Evolutionary conservation across 176 grass and related monocot species (phyloP).

Genomic region (Pontederia paniculata): DNA sequence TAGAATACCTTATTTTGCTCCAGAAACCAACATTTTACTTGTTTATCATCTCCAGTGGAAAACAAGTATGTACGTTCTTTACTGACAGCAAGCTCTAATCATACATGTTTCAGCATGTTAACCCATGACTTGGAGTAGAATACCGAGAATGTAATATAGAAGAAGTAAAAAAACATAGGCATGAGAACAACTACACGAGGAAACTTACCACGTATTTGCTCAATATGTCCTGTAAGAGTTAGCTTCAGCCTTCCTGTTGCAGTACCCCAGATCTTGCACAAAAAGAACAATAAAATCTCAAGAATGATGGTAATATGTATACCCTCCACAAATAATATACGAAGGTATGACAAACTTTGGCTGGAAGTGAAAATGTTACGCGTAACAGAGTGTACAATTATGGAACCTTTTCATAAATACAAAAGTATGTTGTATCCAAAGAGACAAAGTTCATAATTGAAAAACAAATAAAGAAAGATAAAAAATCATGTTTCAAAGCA

Average conservation of each 20-base stretch:
- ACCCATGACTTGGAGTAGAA: slow-evolving; percentile 9
- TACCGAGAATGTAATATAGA: background rate
- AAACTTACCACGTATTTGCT: slow-evolving; percentile 78
- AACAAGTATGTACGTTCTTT: slow-evolving; percentile 88
- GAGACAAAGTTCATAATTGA: no score
- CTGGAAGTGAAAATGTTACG: no score
- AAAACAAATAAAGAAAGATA: no score
- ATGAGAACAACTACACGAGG: background rate
- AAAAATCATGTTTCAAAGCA: no score
- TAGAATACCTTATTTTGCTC: slow-evolving; percentile 91
- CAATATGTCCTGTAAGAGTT: slow-evolving; percentile 93
- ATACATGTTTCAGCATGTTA: slow-evolving; percentile 11
- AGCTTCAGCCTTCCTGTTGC: slow-evolving; percentile 90
- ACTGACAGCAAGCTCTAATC: slow-evolving; percentile 88
- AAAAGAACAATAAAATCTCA: slow-evolving; percentile 6
- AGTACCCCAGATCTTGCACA: slow-evolving; percentile 94
- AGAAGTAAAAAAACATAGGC: background rate
- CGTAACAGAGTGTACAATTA: no score
- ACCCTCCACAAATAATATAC: no score
- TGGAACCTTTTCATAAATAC: no score
- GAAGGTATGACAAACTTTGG: no score
- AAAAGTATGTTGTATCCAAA: no score
- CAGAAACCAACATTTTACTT: slow-evolving; percentile 99
- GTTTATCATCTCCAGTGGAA: slow-evolving; percentile 99
- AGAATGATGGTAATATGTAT: no score